These are phyloP conservation scores for Petunia axillaris DNA, from an alignment of 257 asterid species.

Conservation along the genomic window DNA sequence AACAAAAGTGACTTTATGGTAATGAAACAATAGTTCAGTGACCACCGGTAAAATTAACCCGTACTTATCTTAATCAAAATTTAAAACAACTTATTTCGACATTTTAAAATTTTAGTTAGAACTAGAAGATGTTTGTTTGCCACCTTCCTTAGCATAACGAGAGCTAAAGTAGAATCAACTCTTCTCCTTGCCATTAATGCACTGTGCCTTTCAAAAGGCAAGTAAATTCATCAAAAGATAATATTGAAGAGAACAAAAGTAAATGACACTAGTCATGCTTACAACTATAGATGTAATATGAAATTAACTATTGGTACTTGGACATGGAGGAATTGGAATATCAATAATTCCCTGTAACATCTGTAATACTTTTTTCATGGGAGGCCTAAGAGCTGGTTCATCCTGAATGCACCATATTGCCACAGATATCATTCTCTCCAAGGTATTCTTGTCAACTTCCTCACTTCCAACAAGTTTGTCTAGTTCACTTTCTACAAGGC, in stretches of 20 bases:
- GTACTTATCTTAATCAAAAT: too few relatives aligned
- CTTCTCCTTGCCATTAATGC: background rate
- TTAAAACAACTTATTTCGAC: too few relatives aligned
- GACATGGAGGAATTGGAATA: conserved; percentile 38
- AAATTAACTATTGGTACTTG: conserved; percentile 18
- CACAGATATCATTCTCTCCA: conserved; percentile 35
- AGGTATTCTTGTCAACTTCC: conserved; percentile 30
- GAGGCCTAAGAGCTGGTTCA: conserved; percentile 32
- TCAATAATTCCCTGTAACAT: conserved; percentile 37
- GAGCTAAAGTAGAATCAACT: background rate
- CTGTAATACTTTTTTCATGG: conserved; percentile 35
- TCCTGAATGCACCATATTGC: conserved; percentile 39
- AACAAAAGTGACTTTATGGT: too few relatives aligned
- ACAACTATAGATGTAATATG: background rate
- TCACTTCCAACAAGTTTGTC: conserved; percentile 27
- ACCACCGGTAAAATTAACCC: too few relatives aligned
- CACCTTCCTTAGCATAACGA: background rate
- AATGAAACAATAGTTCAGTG: too few relatives aligned
- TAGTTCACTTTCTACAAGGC: conserved; percentile 24
- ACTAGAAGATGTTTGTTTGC: too few relatives aligned
- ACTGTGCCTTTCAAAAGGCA: too few relatives aligned
- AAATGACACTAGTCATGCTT: background rate
- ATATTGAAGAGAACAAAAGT: conserved; percentile 12
- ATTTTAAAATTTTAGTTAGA: too few relatives aligned
- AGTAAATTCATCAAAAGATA: background rate